Evolutionary conservation across 2,329 filamentous ascomycete genomes (phyloP).

Genomic region (Penicillium concentricum): DNA sequence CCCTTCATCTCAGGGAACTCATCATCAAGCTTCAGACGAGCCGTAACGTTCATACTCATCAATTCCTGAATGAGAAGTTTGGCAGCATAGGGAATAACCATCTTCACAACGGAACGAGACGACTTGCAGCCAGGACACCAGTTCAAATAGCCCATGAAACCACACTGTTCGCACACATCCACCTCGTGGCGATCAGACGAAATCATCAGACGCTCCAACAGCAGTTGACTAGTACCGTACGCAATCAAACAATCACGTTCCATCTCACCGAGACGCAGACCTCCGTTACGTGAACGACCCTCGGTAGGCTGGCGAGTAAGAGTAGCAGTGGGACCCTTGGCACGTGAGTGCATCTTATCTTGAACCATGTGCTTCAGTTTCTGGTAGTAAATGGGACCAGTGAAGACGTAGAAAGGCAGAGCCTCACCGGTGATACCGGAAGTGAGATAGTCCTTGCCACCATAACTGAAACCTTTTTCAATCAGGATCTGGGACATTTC

Average conservation of each 20-base stretch:
- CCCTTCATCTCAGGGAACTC: conserved; percentile 69
- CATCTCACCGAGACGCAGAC: conserved; percentile 94
- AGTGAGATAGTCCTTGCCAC: conserved; percentile 95
- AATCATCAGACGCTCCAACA: conserved; percentile 92
- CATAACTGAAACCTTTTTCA: conserved; percentile 88
- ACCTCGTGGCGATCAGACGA: conserved; percentile 87
- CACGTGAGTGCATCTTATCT: conserved; percentile 98
- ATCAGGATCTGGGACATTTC: conserved; percentile 86
- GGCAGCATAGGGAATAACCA: conserved; percentile 96
- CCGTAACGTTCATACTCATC: conserved; percentile 98
- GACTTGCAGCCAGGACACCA: conserved; percentile 93
- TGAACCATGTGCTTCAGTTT: conserved; percentile 99
- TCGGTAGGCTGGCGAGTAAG: conserved; percentile 95
- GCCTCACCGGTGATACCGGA: conserved; percentile 93
- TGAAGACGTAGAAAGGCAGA: conserved; percentile 94
- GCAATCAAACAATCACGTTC: conserved; percentile 97
- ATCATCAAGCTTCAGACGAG: conserved; percentile 84
- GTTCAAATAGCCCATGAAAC: conserved; percentile 90
- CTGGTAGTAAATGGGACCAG: conserved; percentile 98
- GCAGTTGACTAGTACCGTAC: conserved; percentile 88
- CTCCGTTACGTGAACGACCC: conserved; percentile 87
- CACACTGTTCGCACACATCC: conserved; percentile 91
- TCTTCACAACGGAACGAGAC: conserved; percentile 78
- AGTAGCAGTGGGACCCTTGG: conserved; percentile 84
- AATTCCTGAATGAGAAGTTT: conserved; percentile 95